Evolutionary conservation across 1,139 yeast genomes (phyloP), one percentile per base, ranked within the genome.

Genomic region (Hyphopichia fennica): DNA sequence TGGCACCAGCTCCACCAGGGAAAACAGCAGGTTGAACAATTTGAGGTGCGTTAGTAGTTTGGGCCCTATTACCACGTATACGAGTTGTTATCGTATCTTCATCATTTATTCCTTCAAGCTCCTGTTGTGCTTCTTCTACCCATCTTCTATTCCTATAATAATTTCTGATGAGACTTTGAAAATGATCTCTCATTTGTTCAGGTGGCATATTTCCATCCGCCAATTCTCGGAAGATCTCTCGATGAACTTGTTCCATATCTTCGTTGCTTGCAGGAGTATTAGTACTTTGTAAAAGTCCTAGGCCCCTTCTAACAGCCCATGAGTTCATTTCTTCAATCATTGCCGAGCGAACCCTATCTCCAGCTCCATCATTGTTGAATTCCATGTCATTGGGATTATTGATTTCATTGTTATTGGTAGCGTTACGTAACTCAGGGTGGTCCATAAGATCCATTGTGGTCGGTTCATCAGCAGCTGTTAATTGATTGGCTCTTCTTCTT

Each of bases 1-100:
- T 19, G 33, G 56, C 65, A 13, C 53, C 62, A 45, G 63, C 58
- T 14, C 58, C 68, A 45, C 53, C 58, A 2, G 69, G 69, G 44
- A 72, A 72, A 1, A 71, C 75, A 5, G 77, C 68, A 6, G 75
- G 75, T 45, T 72, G 77, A 25, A 54, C 53, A 13, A 72, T 68
- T 37, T 70, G 77, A 2, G 77, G 78, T 7, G 77, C 77, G 52
- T 70, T 66, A 22, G 35, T 29, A 14, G 29, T 18, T 5, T 18
- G 27, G 4, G 19, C 20, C 11, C 32, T 29, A 17, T 16, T 31
- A 35, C 14, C 7, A 23, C n/a, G 18, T 8, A 17, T 17, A 8
- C 17, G 14, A 15, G 17, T 13, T 11, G 35, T 9, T 53, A 13
- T 46, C 13, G 5, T 18, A 10, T 13, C 18, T 17, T 29, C 14